These are phyloP conservation scores for Colletotrichum theobromicola DNA, from an alignment of 2,329 filamentous ascomycete species.

Conservation along the genomic window DNA sequence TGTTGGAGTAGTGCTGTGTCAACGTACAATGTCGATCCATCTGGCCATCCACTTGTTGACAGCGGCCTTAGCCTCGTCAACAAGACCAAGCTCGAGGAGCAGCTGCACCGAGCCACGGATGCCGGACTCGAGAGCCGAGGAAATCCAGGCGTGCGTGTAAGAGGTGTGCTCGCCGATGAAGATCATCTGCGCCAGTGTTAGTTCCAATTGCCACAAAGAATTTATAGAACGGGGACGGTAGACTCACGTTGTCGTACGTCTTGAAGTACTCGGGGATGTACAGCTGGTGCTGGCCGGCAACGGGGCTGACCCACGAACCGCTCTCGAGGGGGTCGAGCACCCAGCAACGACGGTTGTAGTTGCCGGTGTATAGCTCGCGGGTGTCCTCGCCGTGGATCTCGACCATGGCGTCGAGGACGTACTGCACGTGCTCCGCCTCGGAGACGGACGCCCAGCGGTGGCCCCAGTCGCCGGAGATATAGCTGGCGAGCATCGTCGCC, in stretches of 20 bases:
- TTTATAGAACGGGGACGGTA: neutral
- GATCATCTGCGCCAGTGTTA: slow-evolving; percentile 51
- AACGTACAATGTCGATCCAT: slow-evolving; percentile 58
- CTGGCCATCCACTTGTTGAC: slow-evolving; percentile 72
- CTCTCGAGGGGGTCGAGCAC: slow-evolving; percentile 63
- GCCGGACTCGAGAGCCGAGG: slow-evolving; percentile 69
- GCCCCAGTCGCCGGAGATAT: slow-evolving; percentile 49
- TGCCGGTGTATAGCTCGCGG: slow-evolving; percentile 67
- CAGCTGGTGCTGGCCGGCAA: slow-evolving; percentile 69
- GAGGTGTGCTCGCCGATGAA: slow-evolving; percentile 74
- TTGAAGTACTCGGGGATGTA: slow-evolving; percentile 77
- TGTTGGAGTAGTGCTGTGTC: neutral
- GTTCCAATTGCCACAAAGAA: neutral
- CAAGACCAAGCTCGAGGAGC: slow-evolving; percentile 67
- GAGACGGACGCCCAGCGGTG: slow-evolving; percentile 37
- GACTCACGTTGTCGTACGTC: slow-evolving; percentile 63
- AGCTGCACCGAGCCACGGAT: slow-evolving; percentile 70
- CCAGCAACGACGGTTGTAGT: slow-evolving; percentile 71
- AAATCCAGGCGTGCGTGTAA: slow-evolving; percentile 76
- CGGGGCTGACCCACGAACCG: slow-evolving; percentile 66
- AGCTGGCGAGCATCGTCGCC: slow-evolving; percentile 66
- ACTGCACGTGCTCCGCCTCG: slow-evolving; percentile 66
- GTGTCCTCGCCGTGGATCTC: slow-evolving; percentile 70
- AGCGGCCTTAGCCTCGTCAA: slow-evolving; percentile 72
- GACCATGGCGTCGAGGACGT: slow-evolving; percentile 69